A percentile compares a stretch with the other conserved stretches of the same genome.
Conservation (phyloP, 192 early-diverging fungal species). For the Backusella australiensis region DNA sequence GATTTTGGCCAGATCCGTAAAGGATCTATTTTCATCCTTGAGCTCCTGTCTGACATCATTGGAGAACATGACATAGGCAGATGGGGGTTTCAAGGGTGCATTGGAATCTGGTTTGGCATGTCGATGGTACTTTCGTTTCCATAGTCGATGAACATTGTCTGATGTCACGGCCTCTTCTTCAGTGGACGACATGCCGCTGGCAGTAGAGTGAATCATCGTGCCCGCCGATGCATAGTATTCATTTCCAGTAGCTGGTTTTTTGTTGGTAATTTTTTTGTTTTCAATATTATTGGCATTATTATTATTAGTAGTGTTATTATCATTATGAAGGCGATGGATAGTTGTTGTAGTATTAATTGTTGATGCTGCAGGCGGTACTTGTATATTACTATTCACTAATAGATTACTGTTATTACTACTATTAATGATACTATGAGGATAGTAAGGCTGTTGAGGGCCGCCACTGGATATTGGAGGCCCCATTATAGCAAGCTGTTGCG, state of each 20-base stretch:
- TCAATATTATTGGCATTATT: not conserved
- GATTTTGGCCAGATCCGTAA: conserved; percentile 43
- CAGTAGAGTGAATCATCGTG: conserved; percentile 7
- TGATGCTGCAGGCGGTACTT: not conserved
- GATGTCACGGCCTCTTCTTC: conserved; percentile 30
- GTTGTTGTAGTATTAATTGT: not conserved
- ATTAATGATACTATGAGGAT: not conserved
- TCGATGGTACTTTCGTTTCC: conserved; percentile 44
- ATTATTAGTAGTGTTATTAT: not conserved
- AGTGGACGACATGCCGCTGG: conserved; percentile 31
- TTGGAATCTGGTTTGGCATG: conserved; percentile 49
- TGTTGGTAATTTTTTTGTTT: not conserved
- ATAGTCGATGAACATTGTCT: conserved; percentile 12
- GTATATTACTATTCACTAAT: not conserved
- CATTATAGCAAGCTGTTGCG: not conserved
- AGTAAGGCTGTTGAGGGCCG: not conserved
- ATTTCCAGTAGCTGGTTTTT: not conserved
- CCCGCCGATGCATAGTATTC: conserved; percentile 17
- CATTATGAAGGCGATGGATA: not conserved
- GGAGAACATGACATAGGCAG: conserved; percentile 50
- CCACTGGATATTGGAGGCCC: not conserved
- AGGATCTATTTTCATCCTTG: conserved; percentile 34
- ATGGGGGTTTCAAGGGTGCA: conserved; percentile 44
- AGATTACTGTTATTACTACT: not conserved
- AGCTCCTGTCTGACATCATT: conserved; percentile 43